These are phyloP conservation scores for Blastocystis sp. DNA, from an alignment of 352 stramenopile genomes.

Conservation along the genomic window DNA sequence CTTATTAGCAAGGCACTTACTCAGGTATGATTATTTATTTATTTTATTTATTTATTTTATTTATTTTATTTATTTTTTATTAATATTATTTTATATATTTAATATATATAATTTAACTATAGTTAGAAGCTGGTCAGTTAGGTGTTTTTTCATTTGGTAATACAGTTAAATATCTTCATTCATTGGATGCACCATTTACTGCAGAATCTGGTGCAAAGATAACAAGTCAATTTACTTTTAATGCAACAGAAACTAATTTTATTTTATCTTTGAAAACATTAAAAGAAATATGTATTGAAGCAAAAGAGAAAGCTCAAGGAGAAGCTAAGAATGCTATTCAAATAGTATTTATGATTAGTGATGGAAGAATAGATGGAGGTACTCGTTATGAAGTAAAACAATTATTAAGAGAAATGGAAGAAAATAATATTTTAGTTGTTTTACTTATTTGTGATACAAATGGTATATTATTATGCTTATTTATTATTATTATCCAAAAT, in stretches of 20 bases:
- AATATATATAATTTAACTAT: not conserved
- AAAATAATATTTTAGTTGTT: slow-evolving; percentile 88
- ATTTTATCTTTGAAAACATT: slow-evolving; percentile 73
- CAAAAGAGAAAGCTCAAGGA: slow-evolving; percentile 43
- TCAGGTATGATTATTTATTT: slow-evolving; percentile 74
- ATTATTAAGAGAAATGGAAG: slow-evolving; percentile 77
- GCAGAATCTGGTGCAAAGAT: slow-evolving; percentile 74
- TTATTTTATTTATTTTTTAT: slow-evolving; percentile 46
- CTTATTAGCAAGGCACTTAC: slow-evolving; percentile 86
- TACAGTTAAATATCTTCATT: slow-evolving; percentile 72
- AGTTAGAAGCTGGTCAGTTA: slow-evolving; percentile 43
- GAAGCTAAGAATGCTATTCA: slow-evolving; percentile 60
- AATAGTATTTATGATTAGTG: slow-evolving; percentile 94
- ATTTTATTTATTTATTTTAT: slow-evolving; percentile 27
- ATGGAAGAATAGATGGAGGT: slow-evolving; percentile 89
- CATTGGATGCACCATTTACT: slow-evolving; percentile 83
- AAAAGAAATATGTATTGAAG: slow-evolving; percentile 64
- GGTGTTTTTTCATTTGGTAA: slow-evolving; percentile 73
- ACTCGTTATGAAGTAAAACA: slow-evolving; percentile 74
- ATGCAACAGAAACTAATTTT: slow-evolving; percentile 85
- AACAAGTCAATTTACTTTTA: slow-evolving; percentile 80
- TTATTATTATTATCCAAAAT: slow-evolving; percentile 12
- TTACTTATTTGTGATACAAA: slow-evolving; percentile 83
- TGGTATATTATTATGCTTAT: not conserved
- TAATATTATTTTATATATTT: not conserved